phyloP scores from a whole-genome alignment of 1,139 yeast species.

The Eremothecium coryli region DNA sequence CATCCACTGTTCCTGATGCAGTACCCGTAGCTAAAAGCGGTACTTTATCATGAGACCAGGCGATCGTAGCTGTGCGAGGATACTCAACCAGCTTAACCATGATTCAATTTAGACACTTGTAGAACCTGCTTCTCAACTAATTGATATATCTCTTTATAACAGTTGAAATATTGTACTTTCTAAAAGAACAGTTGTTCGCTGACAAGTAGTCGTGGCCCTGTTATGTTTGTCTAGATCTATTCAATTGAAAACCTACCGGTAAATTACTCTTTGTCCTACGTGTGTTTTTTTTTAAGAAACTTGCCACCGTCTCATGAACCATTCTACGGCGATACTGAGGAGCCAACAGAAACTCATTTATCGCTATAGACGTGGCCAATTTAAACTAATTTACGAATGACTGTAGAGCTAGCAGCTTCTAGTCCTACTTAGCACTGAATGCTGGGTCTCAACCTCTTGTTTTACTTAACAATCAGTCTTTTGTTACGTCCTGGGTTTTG shows the following conservation, averaged over 20 bases:
- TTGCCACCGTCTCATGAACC: slow-evolving; percentile 6
- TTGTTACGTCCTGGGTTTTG: no score
- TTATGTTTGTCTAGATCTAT: no score
- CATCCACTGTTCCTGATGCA: slow-evolving; percentile 90
- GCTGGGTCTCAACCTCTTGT: no score
- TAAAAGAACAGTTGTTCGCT: background rate
- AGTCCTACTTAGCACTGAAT: no score
- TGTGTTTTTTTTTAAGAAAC: slow-evolving; percentile 3
- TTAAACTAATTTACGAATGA: no score
- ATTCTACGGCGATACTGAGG: no score
- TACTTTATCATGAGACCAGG: slow-evolving; percentile 77
- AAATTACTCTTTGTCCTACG: slow-evolving; percentile 3
- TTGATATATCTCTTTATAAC: slow-evolving; percentile 2
- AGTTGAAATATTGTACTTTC: background rate
- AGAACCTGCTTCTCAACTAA: slow-evolving; percentile 4
- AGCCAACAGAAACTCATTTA: no score
- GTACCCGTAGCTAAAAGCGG: slow-evolving; percentile 85
- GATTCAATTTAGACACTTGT: slow-evolving; percentile 29
- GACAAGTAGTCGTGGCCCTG: background rate
- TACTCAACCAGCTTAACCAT: slow-evolving; percentile 86
- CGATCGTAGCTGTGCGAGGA: slow-evolving; percentile 80
- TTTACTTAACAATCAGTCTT: no score
- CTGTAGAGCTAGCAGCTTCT: no score
- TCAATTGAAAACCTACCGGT: background rate
- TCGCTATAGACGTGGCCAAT: no score